Percentiles rank a stretch among this genome's conserved stretches.
Conservation (phyloP, 2,329 filamentous ascomycete genomes). For the Epichloe bromicola region DNA sequence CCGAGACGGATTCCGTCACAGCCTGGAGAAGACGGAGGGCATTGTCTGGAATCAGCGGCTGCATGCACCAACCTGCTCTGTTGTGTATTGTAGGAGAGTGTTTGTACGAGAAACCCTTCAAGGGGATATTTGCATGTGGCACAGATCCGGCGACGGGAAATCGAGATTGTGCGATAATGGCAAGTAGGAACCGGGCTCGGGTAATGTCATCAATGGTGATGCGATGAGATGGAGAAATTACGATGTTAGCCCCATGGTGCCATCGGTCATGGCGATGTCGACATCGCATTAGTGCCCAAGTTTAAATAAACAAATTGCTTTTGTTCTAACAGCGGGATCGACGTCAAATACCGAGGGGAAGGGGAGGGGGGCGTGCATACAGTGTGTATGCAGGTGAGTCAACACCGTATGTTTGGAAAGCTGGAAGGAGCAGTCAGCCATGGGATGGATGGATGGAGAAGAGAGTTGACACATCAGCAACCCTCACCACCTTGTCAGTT, state of each 20-base stretch:
- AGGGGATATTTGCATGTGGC: slow-evolving; percentile 1
- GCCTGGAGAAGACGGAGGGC: too few species aligned
- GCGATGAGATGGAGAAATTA: not conserved
- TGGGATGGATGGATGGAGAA: too few species aligned
- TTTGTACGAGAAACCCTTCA: not conserved
- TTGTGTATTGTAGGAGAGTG: not conserved
- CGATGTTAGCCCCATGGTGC: not conserved
- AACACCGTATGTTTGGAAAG: too few species aligned
- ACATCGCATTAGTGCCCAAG: slow-evolving; percentile 3
- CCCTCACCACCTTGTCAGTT: too few species aligned
- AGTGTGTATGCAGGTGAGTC: not conserved
- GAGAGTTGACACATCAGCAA: too few species aligned
- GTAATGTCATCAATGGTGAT: not conserved
- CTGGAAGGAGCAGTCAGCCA: too few species aligned
- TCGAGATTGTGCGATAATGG: not conserved
- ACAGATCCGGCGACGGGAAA: not conserved
- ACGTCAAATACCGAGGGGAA: not conserved
- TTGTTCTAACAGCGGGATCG: too few species aligned
- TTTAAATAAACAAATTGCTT: not conserved
- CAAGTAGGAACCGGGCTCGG: not conserved
- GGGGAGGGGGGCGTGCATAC: not conserved
- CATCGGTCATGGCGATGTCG: slow-evolving; percentile 6
- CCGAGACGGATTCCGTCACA: not conserved
- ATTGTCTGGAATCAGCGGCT: too few species aligned
- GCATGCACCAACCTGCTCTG: too few species aligned